These are phyloP conservation scores for Chlamydomonas reinhardtii DNA, from an alignment of 163 green algal genomes.

Conservation along the genomic window DNA sequence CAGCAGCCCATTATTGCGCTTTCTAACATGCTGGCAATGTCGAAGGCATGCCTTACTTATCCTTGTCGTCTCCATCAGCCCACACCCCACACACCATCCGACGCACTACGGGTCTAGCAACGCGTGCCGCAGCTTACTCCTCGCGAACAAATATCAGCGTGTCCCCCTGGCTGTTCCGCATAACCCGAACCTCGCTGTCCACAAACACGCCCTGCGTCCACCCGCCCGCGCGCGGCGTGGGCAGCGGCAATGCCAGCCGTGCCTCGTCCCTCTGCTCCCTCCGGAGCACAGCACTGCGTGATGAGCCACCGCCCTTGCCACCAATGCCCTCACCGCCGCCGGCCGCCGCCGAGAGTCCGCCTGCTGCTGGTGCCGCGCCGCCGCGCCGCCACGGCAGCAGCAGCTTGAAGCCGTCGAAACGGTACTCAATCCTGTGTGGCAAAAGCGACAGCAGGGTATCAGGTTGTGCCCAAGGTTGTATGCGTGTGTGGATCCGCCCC, in stretches of 20 bases:
- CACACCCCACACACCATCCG: too few species aligned
- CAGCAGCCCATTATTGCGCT: too few species aligned
- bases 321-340: too few species aligned
- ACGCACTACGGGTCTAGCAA: too few species aligned
- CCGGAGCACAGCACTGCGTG: neutral
- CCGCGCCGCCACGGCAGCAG: neutral
- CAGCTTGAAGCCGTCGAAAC: neutral
- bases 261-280: neutral
- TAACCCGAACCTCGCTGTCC: constrained; percentile 1
- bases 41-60: too few species aligned
- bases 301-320: neutral
- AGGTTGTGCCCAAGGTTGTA: neutral
- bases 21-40: too few species aligned
- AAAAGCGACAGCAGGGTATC: neutral
- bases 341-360: too few species aligned
- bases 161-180: constrained; percentile 36
- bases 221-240: neutral
- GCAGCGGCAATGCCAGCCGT: neutral
- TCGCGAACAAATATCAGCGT: constrained; percentile 11
- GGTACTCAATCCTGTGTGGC: neutral
- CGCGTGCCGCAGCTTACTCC: too few species aligned
- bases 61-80: too few species aligned
- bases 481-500: neutral
- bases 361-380: neutral
- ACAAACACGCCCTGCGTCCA: constrained; percentile 41